These are phyloP conservation scores for Phycomyces blakesleeanus DNA, from an alignment of 192 early-diverging fungal species.

Conservation along the genomic window DNA sequence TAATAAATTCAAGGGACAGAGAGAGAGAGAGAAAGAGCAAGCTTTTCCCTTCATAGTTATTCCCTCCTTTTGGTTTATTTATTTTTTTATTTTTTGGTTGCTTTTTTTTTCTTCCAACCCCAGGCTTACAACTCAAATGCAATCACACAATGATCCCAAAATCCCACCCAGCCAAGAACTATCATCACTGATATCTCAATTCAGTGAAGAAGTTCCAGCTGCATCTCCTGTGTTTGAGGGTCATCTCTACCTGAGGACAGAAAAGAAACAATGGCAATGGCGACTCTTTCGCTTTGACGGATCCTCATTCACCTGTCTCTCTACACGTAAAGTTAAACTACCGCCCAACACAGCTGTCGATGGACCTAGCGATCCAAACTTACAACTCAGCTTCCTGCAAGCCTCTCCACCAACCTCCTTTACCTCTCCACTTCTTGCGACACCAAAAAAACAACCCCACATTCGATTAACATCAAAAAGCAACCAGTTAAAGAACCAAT, in stretches of 20 bases:
- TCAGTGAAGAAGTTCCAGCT: constrained; percentile 24
- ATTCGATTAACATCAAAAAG: not conserved
- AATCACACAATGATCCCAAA: not conserved
- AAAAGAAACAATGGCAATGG: constrained; percentile 36
- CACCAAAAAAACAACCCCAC: constrained; percentile 20
- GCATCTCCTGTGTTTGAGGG: constrained; percentile 35
- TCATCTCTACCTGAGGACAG: constrained; percentile 27
- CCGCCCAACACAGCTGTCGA: constrained; percentile 9
- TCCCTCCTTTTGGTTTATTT: not conserved
- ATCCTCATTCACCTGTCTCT: constrained; percentile 31
- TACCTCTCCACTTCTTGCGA: constrained; percentile 27
- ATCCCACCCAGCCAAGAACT: not conserved
- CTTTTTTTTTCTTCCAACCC: not conserved
- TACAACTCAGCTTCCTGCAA: not conserved
- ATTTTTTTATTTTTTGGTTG: not conserved
- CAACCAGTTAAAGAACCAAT: too few species aligned
- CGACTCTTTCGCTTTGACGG: constrained; percentile 40
- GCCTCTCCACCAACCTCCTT: not conserved
- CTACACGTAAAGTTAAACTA: constrained; percentile 26
- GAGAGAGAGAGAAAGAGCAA: not conserved
- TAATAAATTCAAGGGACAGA: not conserved
- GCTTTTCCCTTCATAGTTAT: not conserved
- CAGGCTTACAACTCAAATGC: not conserved
- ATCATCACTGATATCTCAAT: not conserved
- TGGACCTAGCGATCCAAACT: constrained; percentile 5